Conservation (phyloP, 1,284 basidiomycete species). For the Cryptococcus hybrid region DNA sequence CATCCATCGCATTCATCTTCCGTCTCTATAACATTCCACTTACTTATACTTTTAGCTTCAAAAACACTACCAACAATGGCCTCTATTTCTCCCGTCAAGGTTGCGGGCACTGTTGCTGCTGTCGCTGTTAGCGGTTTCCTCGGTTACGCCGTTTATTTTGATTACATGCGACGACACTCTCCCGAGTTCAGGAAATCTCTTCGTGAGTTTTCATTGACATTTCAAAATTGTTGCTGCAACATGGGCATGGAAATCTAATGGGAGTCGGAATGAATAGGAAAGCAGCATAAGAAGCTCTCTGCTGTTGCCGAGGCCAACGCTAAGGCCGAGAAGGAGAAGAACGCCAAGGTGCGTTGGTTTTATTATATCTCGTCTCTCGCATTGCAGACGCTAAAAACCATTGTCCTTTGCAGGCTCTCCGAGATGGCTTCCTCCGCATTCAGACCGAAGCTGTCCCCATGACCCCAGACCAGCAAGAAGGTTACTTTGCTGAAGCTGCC, state of each 20-base stretch:
- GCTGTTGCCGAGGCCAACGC: constrained; percentile 61
- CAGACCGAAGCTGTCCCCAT: constrained; percentile 57
- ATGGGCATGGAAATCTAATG: background rate
- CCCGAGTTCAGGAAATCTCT: constrained; percentile 82
- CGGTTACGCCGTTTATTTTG: constrained; percentile 88
- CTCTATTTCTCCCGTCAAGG: constrained; percentile 42
- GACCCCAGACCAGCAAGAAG: constrained; percentile 71
- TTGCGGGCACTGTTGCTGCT: constrained; percentile 64
- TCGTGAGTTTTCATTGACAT: constrained; percentile 57
- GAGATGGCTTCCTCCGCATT: constrained; percentile 27
- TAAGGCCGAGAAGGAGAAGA: constrained; percentile 52
- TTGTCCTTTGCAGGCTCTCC: constrained; percentile 43
- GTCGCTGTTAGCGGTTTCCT: constrained; percentile 61
- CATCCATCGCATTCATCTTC: constrained; percentile 12
- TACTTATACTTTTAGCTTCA: background rate
- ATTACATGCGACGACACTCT: constrained; percentile 90
- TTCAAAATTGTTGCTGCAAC: background rate
- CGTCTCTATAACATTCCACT: constrained; percentile 1
- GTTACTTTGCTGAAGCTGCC: constrained; percentile 88
- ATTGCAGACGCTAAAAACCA: constrained; percentile 2
- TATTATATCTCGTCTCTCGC: constrained; percentile 11
- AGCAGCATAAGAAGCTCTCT: constrained; percentile 78
- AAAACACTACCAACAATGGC: constrained; percentile 6
- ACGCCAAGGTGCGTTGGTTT: constrained; percentile 31
- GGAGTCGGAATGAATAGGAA: constrained; percentile 57